Percentiles rank a stretch among this genome's conserved stretches.
phyloP scores from a whole-genome alignment of 176 grass and related monocot species.

The Calamus simplicifolius region DNA sequence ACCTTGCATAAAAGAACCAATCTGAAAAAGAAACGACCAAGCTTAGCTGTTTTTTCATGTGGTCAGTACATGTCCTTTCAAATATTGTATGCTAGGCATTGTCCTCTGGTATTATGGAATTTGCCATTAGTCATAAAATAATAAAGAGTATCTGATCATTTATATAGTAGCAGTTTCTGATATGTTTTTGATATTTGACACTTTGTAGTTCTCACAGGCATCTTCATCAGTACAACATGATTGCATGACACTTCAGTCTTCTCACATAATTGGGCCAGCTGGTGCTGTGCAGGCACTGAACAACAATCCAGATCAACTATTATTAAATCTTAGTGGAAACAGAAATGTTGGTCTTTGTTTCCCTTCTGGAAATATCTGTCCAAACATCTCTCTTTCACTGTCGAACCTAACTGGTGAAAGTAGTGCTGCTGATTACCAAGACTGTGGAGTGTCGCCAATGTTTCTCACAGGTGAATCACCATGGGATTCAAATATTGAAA shows the following conservation, averaged over 20 bases:
- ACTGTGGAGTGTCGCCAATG: not conserved
- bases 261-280: conserved; percentile 1
- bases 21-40: too few species aligned
- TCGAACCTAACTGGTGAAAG: conserved; percentile 6
- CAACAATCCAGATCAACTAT: conserved; percentile 15
- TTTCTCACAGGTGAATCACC: conserved; percentile 7
- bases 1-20: too few species aligned
- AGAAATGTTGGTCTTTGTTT: not conserved
- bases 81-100: too few species aligned
- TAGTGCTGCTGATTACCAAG: conserved; percentile 8
- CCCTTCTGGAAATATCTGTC: not conserved
- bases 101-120: too few species aligned
- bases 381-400: conserved; percentile 4
- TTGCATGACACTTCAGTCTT: not conserved
- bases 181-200: too few species aligned
- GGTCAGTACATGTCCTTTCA: too few species aligned
- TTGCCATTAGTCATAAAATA: too few species aligned
- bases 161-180: too few species aligned
- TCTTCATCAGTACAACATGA: conserved; percentile 12
- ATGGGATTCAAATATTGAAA: not conserved
- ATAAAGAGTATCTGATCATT: too few species aligned
- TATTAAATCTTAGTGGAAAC: conserved; percentile 2
- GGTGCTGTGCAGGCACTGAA: conserved; percentile 9
- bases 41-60: too few species aligned
- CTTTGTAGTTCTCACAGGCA: not conserved